Conservation (phyloP, 2,329 filamentous ascomycete species). For the Pseudogymnoascus sp. region DNA sequence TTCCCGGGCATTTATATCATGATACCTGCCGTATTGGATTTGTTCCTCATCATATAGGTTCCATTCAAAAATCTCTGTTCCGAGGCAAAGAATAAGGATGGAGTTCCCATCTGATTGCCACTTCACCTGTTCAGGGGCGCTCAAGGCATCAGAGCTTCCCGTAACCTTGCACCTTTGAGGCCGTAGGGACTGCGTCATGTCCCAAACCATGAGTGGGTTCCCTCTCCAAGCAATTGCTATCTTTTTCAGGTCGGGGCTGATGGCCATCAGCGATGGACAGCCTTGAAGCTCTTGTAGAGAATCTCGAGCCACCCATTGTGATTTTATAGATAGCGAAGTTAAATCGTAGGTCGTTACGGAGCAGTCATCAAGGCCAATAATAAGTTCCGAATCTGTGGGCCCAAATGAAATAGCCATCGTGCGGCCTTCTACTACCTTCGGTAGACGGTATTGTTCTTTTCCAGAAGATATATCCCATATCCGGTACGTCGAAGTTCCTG, state of each 20-base stretch:
- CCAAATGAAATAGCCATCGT: not conserved
- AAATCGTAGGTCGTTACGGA: not conserved
- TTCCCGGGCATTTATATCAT: slow-evolving; percentile 18
- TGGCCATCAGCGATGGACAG: not conserved
- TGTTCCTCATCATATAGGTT: not conserved
- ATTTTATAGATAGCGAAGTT: not conserved
- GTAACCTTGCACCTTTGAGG: not conserved
- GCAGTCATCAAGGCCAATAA: not conserved
- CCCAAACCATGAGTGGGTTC: not conserved
- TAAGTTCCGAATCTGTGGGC: not conserved
- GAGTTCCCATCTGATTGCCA: not conserved
- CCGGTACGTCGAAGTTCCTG: not conserved
- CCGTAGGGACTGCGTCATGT: not conserved
- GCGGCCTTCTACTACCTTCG: not conserved
- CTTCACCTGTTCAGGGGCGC: not conserved
- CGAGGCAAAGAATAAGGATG: not conserved
- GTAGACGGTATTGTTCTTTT: not conserved
- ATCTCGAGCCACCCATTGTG: not conserved
- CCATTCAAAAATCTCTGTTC: not conserved
- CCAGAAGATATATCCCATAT: slow-evolving; percentile 2
- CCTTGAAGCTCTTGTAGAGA: not conserved
- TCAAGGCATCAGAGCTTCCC: not conserved
- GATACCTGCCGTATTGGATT: slow-evolving; percentile 17
- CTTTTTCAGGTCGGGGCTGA: not conserved
- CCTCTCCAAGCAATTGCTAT: not conserved